phyloP scores from a whole-genome alignment of 495 filamentous ascomycete species.

The Astrothelium subdiscretum region DNA sequence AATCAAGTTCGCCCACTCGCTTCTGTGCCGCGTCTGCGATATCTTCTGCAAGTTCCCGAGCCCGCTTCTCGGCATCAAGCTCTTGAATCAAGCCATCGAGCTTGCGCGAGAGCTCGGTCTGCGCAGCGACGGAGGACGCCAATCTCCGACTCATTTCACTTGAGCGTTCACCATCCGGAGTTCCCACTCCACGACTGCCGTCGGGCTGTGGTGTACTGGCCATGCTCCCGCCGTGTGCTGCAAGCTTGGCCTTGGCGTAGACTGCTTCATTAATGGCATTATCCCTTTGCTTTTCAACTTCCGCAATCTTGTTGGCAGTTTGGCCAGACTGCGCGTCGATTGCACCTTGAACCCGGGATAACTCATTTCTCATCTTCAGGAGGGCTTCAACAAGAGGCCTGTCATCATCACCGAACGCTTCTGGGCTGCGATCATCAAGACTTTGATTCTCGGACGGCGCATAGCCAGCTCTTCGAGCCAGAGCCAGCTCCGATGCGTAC shows the following conservation, averaged over 20 bases:
- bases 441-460: conserved; percentile 59
- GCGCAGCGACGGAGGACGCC: conserved; percentile 62
- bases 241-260: conserved; percentile 87
- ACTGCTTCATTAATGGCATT: conserved; percentile 83
- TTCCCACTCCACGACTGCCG: conserved; percentile 38
- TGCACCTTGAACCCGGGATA: conserved; percentile 71
- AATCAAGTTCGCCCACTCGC: conserved; percentile 70
- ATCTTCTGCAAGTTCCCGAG: conserved; percentile 76
- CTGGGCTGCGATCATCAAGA: conserved; percentile 62
- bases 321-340: conserved; percentile 74
- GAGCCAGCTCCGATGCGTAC: conserved; percentile 88
- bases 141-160: conserved; percentile 72
- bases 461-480: conserved; percentile 84
- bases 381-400: conserved; percentile 87
- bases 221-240: conserved; percentile 65
- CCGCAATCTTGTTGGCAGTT: conserved; percentile 80
- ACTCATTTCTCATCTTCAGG: conserved; percentile 74
- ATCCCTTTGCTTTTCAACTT: conserved; percentile 87
- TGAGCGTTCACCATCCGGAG: conserved; percentile 49
- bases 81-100: conserved; percentile 56
- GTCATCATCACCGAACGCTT: conserved; percentile 80
- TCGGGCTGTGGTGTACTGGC: conserved; percentile 62
- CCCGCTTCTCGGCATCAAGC: conserved; percentile 66
- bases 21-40: conserved; percentile 71
- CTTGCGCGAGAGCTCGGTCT: conserved; percentile 61